Base-by-base conservation (phyloP, 345 rosid genomes). In the Dipteronia sinensis region DNA sequence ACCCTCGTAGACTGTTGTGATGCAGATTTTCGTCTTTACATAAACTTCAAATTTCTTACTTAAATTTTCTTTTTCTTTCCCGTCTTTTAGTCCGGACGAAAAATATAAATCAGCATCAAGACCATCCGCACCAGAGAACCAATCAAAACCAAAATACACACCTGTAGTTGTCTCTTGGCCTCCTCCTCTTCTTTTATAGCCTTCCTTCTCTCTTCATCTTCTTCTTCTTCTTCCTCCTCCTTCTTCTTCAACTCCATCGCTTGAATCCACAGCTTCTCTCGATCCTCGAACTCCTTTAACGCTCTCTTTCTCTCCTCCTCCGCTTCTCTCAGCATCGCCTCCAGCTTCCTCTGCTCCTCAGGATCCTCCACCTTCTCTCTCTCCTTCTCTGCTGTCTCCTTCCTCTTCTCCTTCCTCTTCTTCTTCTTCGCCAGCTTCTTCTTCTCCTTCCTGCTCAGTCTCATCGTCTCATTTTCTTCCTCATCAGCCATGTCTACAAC, bases 321-420 rank as follows among this genome's bases (percentile, higher is more conserved):
- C 86, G 86, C 99, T 80, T 85, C 94, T 82, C 87, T 87, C 85
- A 86, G 92, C 82, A 85, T 81, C 82, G 82, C 81, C 80, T 78
- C 82, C 15, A 84, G 34, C 74, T 84, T 87, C 79, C 80, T 88
- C 79, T 82, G 91, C 83, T 91, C 93, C 72, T 81, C 95, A 31
- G 93, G 94, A 78, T 93, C 97, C 77, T 92, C 87, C 63, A 81
- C 59, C 77, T 78, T 81, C 47, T 76, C 91, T 8, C 11, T 89
- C 88, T 88, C 94, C 83, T 80, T 88, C 84, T 63, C 87, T 65
- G 97, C 94, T 38, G 80, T 82, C 84, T 91, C 96, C 82, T 81
- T 93, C 88, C 99, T 85, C 76, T 76, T 19, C 66, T 85, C 91
- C 87, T 85, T 92, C 88, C 98, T 85, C 90, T 87, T 95, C 86